phyloP scores from a whole-genome alignment of 2,329 filamentous ascomycete species.

The Trichoderma atroviride region DNA sequence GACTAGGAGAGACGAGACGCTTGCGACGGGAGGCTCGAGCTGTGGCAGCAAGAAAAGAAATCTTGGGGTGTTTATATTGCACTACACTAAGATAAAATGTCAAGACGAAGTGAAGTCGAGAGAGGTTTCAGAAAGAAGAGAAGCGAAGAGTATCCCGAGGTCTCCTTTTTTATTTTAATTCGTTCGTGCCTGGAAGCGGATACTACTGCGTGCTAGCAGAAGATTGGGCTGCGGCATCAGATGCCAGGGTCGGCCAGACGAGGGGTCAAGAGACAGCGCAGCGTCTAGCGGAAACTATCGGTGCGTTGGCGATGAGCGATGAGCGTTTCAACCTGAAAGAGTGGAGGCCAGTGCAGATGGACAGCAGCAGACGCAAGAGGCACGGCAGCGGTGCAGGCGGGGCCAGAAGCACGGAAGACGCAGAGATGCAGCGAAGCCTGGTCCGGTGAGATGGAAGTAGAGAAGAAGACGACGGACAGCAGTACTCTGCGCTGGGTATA shows the following conservation, averaged over 20 bases:
- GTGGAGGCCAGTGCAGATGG: conserved; percentile 20
- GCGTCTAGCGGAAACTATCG: conserved; percentile 26
- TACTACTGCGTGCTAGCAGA: conserved; percentile 20
- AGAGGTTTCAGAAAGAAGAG: conserved; percentile 5
- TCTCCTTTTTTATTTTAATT: conserved; percentile 11
- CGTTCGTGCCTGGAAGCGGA: conserved; percentile 27
- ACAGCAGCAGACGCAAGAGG: conserved; percentile 19
- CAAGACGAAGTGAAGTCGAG: conserved; percentile 19
- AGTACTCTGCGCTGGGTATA: neutral
- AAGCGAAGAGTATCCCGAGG: neutral
- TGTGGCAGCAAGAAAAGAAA: conserved; percentile 13
- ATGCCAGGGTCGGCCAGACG: conserved; percentile 12
- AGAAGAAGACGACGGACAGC: neutral
- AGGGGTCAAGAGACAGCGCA: conserved; percentile 22
- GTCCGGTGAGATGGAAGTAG: neutral
- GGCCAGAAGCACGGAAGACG: conserved; percentile 10
- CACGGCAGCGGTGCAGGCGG: conserved; percentile 18
- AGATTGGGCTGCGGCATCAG: conserved; percentile 24
- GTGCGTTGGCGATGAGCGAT: conserved; percentile 20
- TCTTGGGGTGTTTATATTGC: conserved; percentile 26
- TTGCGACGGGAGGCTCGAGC: conserved; percentile 1
- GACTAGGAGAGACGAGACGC: neutral
- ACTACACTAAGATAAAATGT: conserved; percentile 26
- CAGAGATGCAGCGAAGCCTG: conserved; percentile 5
- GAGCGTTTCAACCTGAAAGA: conserved; percentile 12